These are phyloP conservation scores for Phytopythium delawarense DNA, from an alignment of 352 stramenopile species.

Conservation along the genomic window DNA sequence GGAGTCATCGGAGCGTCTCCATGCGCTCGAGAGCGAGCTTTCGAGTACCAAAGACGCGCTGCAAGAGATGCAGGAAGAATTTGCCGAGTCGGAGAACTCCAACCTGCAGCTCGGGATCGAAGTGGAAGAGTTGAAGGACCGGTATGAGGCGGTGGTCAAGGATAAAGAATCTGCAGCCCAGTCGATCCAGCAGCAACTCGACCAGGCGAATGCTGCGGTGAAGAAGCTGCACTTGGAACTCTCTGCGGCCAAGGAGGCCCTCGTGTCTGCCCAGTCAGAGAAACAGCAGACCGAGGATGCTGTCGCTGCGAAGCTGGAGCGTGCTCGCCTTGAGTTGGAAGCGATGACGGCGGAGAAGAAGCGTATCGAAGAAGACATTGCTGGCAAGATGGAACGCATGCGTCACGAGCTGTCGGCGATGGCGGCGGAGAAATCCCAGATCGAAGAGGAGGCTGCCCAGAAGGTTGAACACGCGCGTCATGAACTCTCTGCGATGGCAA, in stretches of 20 bases:
- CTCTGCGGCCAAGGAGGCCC: slow-evolving; percentile 7
- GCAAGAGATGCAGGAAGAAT: slow-evolving; percentile 24
- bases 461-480: slow-evolving; percentile 24
- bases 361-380: slow-evolving; percentile 4
- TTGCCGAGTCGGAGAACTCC: slow-evolving; percentile 24
- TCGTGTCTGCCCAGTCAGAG: slow-evolving; percentile 6
- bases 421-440: slow-evolving; percentile 21
- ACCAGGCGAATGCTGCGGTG: neutral
- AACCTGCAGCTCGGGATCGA: slow-evolving; percentile 11
- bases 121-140: slow-evolving; percentile 5
- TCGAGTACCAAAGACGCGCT: slow-evolving; percentile 21
- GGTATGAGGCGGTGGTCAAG: neutral
- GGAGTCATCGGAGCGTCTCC: slow-evolving; percentile 26
- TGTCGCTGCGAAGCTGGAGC: neutral
- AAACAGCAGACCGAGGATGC: slow-evolving; percentile 9
- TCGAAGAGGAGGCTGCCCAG: slow-evolving; percentile 18
- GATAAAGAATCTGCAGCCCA: neutral
- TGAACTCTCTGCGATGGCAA: slow-evolving; percentile 18
- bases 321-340: slow-evolving; percentile 37
- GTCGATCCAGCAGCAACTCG: slow-evolving; percentile 4
- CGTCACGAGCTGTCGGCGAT: slow-evolving; percentile 37
- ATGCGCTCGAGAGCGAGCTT: slow-evolving; percentile 29
- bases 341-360: slow-evolving; percentile 15
- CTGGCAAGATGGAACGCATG: slow-evolving; percentile 9
- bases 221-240: slow-evolving; percentile 8